Evolutionary conservation across 495 filamentous ascomycete genomes (phyloP), one percentile per base, ranked within the genome.

Genomic region (Pyrenula massariospora): DNA sequence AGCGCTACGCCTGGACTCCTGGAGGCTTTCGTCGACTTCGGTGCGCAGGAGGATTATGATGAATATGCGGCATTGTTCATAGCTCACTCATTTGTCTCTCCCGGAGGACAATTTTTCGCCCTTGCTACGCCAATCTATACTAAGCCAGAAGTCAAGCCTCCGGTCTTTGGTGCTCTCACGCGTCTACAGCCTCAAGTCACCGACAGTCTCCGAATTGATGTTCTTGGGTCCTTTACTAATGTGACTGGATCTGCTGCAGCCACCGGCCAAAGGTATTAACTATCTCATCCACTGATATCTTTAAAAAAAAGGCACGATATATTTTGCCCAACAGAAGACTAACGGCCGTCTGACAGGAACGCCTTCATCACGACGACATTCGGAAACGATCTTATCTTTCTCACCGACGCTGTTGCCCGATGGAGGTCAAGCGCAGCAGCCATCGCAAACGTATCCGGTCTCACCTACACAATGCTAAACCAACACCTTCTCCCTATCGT

Each of bases 111-210:
- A 8, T 61, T 55, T 2, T 22, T 49, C 5, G 47, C 51, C 2
- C 48, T 63, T n/a, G 56, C 23, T 57, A 57, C 23, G 61, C 56
- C 31, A 54, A 59, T 48, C 50, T 68, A 70, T 55, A 64, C 62
- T 23, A 63, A 65, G 22, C 60, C 60, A 1, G 62, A 59, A 22
- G 59, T 59, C 11, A 57, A 68, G 25, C 68, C 68, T 1, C 36
- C 64, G 5, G 62, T 64, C 15, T 68, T 66, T 48, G 50, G 63
- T 48, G 52, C 57, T 22, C 68, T 71, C 58, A 64, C 60, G 1
- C 59, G 59, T 12, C 57, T 69, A 20, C 59, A 63, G 2, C 57
- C 59, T 12, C 22, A 70, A 21, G 50, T 52, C 1, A 67, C 62
- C 53, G 68, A n/a, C n/a, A n/a, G n/a, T n/a, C n/a, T n/a, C n/a